A percentile compares a stretch with the other conserved stretches of the same genome.
These are phyloP conservation scores for Ceratobasidium sp. DNA, from an alignment of 1,284 basidiomycete genomes.

Conservation along the genomic window DNA sequence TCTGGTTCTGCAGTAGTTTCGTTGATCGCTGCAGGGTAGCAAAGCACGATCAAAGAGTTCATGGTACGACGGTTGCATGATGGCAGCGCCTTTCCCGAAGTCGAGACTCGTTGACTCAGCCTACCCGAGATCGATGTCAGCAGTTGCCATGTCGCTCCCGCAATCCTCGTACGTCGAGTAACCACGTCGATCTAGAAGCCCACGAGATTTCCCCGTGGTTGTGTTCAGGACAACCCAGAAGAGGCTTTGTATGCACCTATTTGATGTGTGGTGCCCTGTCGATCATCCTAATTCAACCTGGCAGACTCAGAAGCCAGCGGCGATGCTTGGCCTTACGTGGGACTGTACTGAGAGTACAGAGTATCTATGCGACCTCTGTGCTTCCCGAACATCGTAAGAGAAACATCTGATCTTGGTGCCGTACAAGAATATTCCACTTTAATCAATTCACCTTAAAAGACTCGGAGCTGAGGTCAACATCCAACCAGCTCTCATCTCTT, in stretches of 20 bases:
- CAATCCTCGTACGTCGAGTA: slow-evolving; percentile 12
- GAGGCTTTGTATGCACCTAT: background rate
- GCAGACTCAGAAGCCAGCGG: background rate
- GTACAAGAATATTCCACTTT: background rate
- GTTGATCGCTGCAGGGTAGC: too few species aligned
- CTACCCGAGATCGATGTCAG: too few species aligned
- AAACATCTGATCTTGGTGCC: background rate
- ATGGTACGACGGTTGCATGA: too few species aligned
- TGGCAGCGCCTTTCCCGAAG: too few species aligned
- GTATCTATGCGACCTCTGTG: background rate
- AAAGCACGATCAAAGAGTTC: too few species aligned
- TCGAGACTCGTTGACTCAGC: too few species aligned
- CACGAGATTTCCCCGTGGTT: background rate
- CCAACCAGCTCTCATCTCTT: background rate
- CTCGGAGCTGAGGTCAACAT: background rate
- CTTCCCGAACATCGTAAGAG: slow-evolving; percentile 6
- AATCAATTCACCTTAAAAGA: background rate
- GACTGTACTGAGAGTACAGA: background rate
- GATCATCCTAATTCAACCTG: background rate
- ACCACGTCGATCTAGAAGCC: slow-evolving; percentile 13
- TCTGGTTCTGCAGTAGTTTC: too few species aligned
- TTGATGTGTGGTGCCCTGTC: background rate
- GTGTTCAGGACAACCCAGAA: background rate
- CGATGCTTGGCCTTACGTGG: background rate
- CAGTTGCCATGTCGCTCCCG: too few species aligned